Evolutionary conservation across 2,329 filamentous ascomycete genomes (phyloP), one percentile per base, ranked within the genome.

Genomic region (Westerdykella sp.): DNA sequence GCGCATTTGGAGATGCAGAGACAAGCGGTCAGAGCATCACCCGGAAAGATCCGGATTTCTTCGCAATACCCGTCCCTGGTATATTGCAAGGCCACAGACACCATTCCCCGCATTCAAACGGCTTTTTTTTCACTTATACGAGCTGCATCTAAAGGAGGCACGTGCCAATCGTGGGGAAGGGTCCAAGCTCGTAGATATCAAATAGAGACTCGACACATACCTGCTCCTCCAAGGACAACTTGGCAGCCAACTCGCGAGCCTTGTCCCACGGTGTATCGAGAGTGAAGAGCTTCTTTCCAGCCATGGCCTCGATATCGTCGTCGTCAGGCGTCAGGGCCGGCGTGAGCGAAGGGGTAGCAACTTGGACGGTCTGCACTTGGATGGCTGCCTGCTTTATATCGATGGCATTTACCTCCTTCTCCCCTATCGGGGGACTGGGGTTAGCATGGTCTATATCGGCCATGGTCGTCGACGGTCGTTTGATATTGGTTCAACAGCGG

Each of bases 141-240:
- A 39, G 32, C 32, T 35, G 32, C 32, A 35, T 35, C 13, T 35
- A 14, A 14, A 35, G 10, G 32, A 15, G 14, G 18, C 34, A 41
- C 13, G 16, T 37, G 36, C 15, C 5, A 5, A 34, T 22, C 10
- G 31, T 15, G 16, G 22, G 31, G 13, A 9, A 37, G 35, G 41
- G 43, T 31, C 42, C 40, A 46, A 45, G 42, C 35, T 48, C 31
- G 28, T 32, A 15, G 39, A 38, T 28, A 34, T 40, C 30, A 39
- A 38, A 35, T 13, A 41, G 21, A 37, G 21, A 40, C 32, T 14
- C 13, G 36, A 9, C 36, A 63, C 64, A 31, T 60, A 66, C 66
- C 57, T 68, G 65, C 48, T 68, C 64, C 45, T 67, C 63, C 41
- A 68, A 51, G 6, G 59, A 62, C 51, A 68, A 51, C 48, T 58